A percentile compares a stretch with the other conserved stretches of the same genome.
Conservation (phyloP, 1,139 yeast genomes). For the Lodderomyces parapsilosis region DNA sequence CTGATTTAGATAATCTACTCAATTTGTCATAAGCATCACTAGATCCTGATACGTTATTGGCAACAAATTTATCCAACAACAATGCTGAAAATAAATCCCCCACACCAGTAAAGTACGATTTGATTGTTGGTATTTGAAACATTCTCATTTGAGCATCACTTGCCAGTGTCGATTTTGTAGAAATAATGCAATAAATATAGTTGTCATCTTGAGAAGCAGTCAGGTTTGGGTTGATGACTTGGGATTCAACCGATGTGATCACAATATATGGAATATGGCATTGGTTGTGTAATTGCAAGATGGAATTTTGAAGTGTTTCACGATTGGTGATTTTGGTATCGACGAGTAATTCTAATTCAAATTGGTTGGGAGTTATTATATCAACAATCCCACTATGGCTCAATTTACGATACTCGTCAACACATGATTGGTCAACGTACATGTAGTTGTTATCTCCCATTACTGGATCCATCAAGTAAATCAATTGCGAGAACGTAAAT, state of each 20-base stretch:
- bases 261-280: conserved; percentile 63
- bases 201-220: conserved; percentile 31
- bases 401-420: conserved; percentile 62
- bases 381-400: conserved; percentile 54
- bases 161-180: background rate
- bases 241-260: conserved; percentile 42
- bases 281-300: conserved; percentile 46
- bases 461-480: conserved; percentile 86
- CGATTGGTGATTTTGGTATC: conserved; percentile 48
- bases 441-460: conserved; percentile 88
- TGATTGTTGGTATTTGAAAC: conserved; percentile 54
- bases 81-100: conserved; percentile 90
- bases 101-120: conserved; percentile 85
- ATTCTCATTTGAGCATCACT: conserved; percentile 13
- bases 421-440: conserved; percentile 72
- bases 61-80: conserved; percentile 57
- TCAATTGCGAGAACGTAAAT: conserved; percentile 10
- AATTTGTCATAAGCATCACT: conserved; percentile 6
- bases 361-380: conserved; percentile 86
- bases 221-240: conserved; percentile 9
- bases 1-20: conserved; percentile 29
- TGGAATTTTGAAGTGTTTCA: conserved; percentile 42
- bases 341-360: conserved; percentile 76
- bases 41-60: conserved; percentile 16
- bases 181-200: conserved; percentile 3